Base-by-base conservation (phyloP, 73 alveolate genomes). In the Paramecium caudatum region DNA sequence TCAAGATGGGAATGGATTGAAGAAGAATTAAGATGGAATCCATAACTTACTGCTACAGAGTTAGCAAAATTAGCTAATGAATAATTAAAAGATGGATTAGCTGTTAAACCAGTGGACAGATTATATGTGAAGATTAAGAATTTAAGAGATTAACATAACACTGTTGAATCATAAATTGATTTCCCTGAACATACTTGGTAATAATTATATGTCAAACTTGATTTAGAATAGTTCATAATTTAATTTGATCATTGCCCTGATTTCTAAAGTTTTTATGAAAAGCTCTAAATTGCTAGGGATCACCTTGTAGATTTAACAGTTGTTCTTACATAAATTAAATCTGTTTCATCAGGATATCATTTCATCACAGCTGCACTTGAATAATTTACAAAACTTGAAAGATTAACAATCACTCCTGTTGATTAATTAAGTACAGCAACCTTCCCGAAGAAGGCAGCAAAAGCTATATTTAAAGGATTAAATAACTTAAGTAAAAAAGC, bases 201-300 rank as follows among this genome's bases (percentile, higher is more conserved):
- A 91, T 96, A 95, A 68, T 92, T 97, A 23, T 97, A 92, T 95
- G 74, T 95, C 49, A 97, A 97, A 91, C 90, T 97, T 6, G 97
- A 96, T 91, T 91, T 97, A 34, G 99, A 97, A 83, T 90, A 93
- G 36, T 95, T 86, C 93, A 34, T 95, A 33, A 65, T 86, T 65
- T 84, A 82, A 70, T 95, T 96, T 95, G 98, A 96, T 17, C 82
- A 91, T 55, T 87, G 94, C 61, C 95, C 92, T 65, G 98, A 97
- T 25, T 94, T 96, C 93, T 90, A 96, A 85, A 62, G 92, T 47
- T 87, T 96, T 65, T 94, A 95, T 90, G 47, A 46, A 21, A 90
- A 94, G 70, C 70, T 97, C 13, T 96, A 93, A 30, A 65, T 93
- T 32, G 50, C 91, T 17, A 95, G 47, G 36, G 55, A 43, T 16